Evolutionary conservation across 192 early-diverging fungal genomes (phyloP).

Genomic region (Umbelopsis isabellina): DNA sequence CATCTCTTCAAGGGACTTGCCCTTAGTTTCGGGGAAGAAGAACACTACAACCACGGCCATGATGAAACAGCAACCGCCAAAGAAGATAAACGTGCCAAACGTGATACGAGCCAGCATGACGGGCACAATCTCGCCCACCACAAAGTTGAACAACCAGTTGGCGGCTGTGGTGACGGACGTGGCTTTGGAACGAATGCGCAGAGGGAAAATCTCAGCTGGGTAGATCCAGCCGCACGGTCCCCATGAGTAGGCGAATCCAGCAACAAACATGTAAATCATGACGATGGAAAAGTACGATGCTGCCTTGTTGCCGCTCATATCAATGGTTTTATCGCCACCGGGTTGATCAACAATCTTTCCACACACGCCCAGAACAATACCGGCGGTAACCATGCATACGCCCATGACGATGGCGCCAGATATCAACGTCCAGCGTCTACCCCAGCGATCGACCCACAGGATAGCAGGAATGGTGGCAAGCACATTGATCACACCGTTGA

Average conservation of each 20-base stretch:
- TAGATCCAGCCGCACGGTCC: constrained; percentile 92
- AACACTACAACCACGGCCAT: constrained; percentile 62
- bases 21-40: constrained; percentile 85
- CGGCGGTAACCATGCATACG: constrained; percentile 34
- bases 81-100: constrained; percentile 72
- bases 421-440: constrained; percentile 76
- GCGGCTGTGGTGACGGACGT: constrained; percentile 79
- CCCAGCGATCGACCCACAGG: constrained; percentile 76
- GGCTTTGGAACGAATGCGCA: constrained; percentile 85
- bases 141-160: constrained; percentile 89
- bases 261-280: constrained; percentile 61
- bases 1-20: constrained; percentile 86
- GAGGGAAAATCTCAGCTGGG: constrained; percentile 89
- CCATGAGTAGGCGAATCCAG: constrained; percentile 82
- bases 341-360: constrained; percentile 41
- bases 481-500: constrained; percentile 72
- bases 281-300: constrained; percentile 48
- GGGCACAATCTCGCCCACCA: constrained; percentile 72
- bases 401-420: constrained; percentile 72
- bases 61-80: constrained; percentile 62
- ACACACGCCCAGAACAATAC: constrained; percentile 44
- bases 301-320: constrained; percentile 25
- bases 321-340: constrained; percentile 22
- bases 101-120: constrained; percentile 68
- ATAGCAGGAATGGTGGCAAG: constrained; percentile 86